Conservation (phyloP, 805 yeast genomes). For the Yarrowia porcina region DNA sequence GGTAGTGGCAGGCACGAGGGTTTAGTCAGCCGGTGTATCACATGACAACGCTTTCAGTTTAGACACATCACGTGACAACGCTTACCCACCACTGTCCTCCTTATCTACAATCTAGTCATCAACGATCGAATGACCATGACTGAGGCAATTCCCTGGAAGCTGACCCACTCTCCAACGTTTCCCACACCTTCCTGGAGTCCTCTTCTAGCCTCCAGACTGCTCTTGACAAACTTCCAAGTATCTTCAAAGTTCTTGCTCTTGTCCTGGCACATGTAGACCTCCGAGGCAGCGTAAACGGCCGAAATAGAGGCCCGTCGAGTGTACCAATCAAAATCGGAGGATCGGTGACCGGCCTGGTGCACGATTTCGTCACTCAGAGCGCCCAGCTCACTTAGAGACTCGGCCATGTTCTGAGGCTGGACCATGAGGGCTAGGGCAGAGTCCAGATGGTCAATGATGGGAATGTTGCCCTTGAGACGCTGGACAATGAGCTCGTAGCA, state of each 20-base stretch:
- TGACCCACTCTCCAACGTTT: constrained; percentile 69
- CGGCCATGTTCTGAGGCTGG: constrained; percentile 57
- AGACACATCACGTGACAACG: too few relatives aligned
- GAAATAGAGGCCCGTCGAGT: constrained; percentile 73
- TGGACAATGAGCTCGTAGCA: constrained; percentile 42
- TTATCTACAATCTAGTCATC: constrained; percentile 29
- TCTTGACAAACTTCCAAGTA: constrained; percentile 64
- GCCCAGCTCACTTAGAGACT: constrained; percentile 65
- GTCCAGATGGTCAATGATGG: constrained; percentile 29
- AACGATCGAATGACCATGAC: constrained; percentile 71
- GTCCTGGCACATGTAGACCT: constrained; percentile 78
- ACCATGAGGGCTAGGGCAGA: constrained; percentile 60
- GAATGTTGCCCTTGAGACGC: constrained; percentile 50
- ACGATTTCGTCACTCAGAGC: constrained; percentile 79
- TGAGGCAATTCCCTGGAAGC: constrained; percentile 62
- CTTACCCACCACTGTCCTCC: too few relatives aligned
- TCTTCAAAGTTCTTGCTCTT: constrained; percentile 50
- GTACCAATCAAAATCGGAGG: constrained; percentile 88
- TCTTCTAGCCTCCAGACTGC: constrained; percentile 53
- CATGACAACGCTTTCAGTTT: too few relatives aligned
- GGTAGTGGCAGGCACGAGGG: too few relatives aligned
- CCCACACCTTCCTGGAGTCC: constrained; percentile 58
- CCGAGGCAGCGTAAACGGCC: constrained; percentile 68
- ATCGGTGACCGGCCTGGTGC: constrained; percentile 70
- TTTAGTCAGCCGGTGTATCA: too few relatives aligned